Evolutionary conservation across 495 filamentous ascomycete species (phyloP).

Genomic region (Haplographium delicatum): DNA sequence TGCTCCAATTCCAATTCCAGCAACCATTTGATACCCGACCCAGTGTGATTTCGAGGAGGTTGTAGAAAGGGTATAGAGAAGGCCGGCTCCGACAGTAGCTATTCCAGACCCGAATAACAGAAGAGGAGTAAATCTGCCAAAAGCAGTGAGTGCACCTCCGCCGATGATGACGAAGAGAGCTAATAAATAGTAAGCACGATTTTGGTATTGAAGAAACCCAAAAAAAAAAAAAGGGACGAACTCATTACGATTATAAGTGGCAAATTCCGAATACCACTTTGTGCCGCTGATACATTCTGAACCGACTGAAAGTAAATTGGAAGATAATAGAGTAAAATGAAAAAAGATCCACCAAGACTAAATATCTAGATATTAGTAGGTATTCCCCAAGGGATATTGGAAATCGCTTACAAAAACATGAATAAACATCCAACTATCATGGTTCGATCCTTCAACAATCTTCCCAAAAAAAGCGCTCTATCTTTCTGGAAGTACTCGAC

Average conservation of each 20-base stretch:
- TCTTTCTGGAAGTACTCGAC: constrained; percentile 62
- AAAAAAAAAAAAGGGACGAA: not conserved
- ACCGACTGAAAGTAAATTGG: constrained; percentile 81
- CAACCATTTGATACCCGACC: constrained; percentile 31
- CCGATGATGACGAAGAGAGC: constrained; percentile 37
- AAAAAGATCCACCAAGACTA: constrained; percentile 49
- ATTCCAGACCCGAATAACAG: constrained; percentile 25
- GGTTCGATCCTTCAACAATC: constrained; percentile 57
- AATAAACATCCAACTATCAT: constrained; percentile 49
- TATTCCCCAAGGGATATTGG: not conserved
- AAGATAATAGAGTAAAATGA: constrained; percentile 57
- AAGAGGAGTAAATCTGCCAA: constrained; percentile 28
- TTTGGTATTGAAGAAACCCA: not conserved
- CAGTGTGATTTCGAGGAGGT: not conserved
- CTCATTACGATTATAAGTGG: constrained; percentile 55
- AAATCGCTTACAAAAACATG: constrained; percentile 30
- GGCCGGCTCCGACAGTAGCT: constrained; percentile 43
- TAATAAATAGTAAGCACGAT: too few relatives aligned
- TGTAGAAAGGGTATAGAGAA: constrained; percentile 1
- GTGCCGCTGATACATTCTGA: constrained; percentile 41
- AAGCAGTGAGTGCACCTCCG: constrained; percentile 27
- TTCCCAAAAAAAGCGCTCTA: constrained; percentile 58
- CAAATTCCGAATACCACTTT: constrained; percentile 13
- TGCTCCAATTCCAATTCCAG: constrained; percentile 5
- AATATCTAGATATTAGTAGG: not conserved